Percentiles rank a stretch among this genome's conserved stretches.
These are phyloP conservation scores for Nannochloropsis gaditana DNA, from an alignment of 108 stramenopile genomes.

Conservation along the genomic window DNA sequence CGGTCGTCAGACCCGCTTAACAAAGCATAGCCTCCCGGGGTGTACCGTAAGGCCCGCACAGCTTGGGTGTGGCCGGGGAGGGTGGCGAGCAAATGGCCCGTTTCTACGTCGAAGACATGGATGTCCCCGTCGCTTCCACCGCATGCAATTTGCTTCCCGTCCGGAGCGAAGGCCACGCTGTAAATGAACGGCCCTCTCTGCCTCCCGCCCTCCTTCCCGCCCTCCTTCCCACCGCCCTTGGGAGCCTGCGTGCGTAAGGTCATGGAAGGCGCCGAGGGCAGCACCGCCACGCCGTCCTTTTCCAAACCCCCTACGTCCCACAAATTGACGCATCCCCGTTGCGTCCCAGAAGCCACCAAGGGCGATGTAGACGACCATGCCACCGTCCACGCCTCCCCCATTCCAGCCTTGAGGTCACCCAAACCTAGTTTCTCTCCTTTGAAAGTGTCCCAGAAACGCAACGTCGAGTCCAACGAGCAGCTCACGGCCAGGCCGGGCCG, in stretches of 20 bases:
- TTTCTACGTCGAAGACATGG: background rate
- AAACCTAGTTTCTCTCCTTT: background rate
- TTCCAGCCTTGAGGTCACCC: background rate
- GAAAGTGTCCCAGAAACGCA: background rate
- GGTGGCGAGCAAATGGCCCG: background rate
- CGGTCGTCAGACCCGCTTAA: background rate
- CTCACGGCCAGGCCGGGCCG: background rate
- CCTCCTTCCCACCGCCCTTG: too few species aligned
- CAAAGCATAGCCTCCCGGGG: background rate
- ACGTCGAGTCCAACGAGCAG: background rate
- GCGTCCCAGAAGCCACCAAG: background rate
- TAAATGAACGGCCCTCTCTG: too few species aligned
- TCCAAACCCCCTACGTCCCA: too few species aligned
- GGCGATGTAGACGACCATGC: background rate
- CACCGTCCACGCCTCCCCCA: slow-evolving; percentile 10
- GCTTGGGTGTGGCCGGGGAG: background rate
- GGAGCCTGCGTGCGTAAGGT: too few species aligned
- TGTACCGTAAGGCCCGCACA: background rate
- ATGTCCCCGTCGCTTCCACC: background rate
- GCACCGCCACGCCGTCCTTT: too few species aligned
- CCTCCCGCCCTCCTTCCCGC: too few species aligned
- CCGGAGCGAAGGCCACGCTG: too few species aligned
- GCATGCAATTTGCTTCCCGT: background rate
- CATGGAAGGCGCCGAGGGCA: too few species aligned
- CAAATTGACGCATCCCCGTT: background rate